Base-by-base conservation (phyloP, 352 stramenopile species). In the Pythium rhizo-oryzae region DNA sequence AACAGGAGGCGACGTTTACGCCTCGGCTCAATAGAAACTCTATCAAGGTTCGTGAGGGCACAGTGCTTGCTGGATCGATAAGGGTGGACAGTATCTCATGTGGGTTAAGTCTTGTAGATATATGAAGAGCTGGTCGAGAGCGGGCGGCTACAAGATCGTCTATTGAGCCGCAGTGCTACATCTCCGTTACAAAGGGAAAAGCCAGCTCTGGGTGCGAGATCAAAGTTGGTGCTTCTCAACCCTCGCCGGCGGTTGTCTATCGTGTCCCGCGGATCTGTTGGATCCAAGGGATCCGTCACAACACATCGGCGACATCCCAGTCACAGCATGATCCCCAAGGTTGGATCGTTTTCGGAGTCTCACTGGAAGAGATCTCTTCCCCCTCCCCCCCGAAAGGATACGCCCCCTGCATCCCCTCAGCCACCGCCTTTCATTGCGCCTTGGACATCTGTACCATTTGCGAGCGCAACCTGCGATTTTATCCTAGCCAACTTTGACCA, bases 11-110 rank as follows among this genome's bases (percentile, higher is more conserved):
- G 9, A 87, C 82, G 0, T 90, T 88, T 47, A 67, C 75, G 16
- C 82, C 82, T 19, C 69, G 60, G 25, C 79, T 88, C 59, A 90
- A 90, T 44, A 43, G 71, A 2, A 76, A 74, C 30, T 88, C 82
- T 0, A 59, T 75, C 18, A 77, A 83, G 69, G 81, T 87, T 39
- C 25, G 41, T 8, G 56, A 16, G 7, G 24, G 4, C 15, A 58
- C 24, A 41, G 16, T 9, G 18, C 51, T 28, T 13, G n/a, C 18
- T 5, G 11, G 8, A 41, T 24, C 3, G 28, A 15, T 51, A 44
- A 44, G 4, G 9, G 12, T 23, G 39, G 11, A 46, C 39, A 19
- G 2, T 58, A 16, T 21, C 15, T 25, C 16, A 33, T 33, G 28
- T 33, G 41, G 41, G 18, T 21, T 47, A 7, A 8, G 15, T 47